These are phyloP conservation scores for Scytalidium sp. DNA, from an alignment of 2,329 filamentous ascomycete genomes.

Conservation along the genomic window DNA sequence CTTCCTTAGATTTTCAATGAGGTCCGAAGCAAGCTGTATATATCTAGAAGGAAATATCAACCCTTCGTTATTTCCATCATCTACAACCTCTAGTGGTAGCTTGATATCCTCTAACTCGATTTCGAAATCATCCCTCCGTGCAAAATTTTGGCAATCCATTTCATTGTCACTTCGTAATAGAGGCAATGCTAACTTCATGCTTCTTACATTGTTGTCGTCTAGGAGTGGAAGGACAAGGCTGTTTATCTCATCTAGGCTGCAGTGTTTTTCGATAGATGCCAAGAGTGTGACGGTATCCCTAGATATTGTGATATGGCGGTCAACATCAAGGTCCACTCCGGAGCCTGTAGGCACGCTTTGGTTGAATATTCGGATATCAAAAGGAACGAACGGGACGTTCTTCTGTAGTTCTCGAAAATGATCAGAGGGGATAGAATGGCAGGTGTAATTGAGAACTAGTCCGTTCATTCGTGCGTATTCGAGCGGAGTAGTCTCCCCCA, in stretches of 20 bases:
- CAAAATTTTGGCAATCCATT: slow-evolving; percentile 22
- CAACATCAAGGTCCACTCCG: slow-evolving; percentile 7
- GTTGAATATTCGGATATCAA: slow-evolving; percentile 15
- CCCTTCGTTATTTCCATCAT: slow-evolving; percentile 22
- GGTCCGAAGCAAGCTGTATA: slow-evolving; percentile 10
- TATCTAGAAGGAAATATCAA: slow-evolving; percentile 17
- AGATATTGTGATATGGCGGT: slow-evolving; percentile 21
- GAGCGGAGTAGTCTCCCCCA: slow-evolving; percentile 15
- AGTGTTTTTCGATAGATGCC: slow-evolving; percentile 9
- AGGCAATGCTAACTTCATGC: slow-evolving; percentile 21
- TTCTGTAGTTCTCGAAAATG: slow-evolving; percentile 14
- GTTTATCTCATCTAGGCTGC: slow-evolving; percentile 10
- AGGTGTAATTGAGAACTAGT: slow-evolving; percentile 19
- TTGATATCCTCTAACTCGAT: slow-evolving; percentile 20
- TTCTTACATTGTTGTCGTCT: slow-evolving; percentile 2
- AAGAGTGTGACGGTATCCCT: slow-evolving; percentile 21
- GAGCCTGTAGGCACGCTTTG: neutral
- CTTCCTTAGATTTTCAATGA: slow-evolving; percentile 16
- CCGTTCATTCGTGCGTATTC: slow-evolving; percentile 26
- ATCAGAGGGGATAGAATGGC: slow-evolving; percentile 9
- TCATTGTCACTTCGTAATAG: slow-evolving; percentile 24
- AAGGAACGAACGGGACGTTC: slow-evolving; percentile 4
- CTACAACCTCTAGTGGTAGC: slow-evolving; percentile 24
- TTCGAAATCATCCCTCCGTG: slow-evolving; percentile 21
- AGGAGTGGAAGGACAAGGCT: slow-evolving; percentile 8